These are phyloP conservation scores for Myriosclerotinia curreyana DNA, from an alignment of 2,329 filamentous ascomycete species.

Conservation along the genomic window DNA sequence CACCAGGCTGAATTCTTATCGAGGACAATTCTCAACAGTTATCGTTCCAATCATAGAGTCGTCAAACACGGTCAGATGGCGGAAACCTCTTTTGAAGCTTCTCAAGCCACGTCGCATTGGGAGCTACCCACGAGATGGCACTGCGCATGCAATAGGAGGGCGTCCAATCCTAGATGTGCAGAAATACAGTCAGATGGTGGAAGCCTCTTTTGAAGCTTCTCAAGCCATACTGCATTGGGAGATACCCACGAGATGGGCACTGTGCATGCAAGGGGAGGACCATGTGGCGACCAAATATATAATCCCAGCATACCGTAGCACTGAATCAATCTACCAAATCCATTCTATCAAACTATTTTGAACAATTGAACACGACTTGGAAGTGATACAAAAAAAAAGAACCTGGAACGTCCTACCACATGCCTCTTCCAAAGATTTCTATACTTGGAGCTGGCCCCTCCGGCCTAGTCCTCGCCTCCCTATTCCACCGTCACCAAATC, in stretches of 20 bases:
- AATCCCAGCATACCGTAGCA: not conserved
- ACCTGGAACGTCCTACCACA: not conserved
- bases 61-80: too few relatives aligned
- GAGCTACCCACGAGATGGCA: not conserved
- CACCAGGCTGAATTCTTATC: not conserved
- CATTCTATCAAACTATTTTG: not conserved
- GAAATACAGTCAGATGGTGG: not conserved
- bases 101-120: not conserved
- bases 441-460: constrained; percentile 48
- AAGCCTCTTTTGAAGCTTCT: not conserved
- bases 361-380: not conserved
- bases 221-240: not conserved
- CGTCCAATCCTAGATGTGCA: too few relatives aligned
- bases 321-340: not conserved
- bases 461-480: constrained; percentile 48
- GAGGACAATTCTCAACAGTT: too few relatives aligned
- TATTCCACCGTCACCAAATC: constrained; percentile 44
- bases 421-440: constrained; percentile 39
- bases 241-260: not conserved
- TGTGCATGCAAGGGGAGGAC: not conserved
- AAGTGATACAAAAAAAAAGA: not conserved
- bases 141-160: too few relatives aligned
- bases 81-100: not conserved
- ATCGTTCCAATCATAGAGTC: too few relatives aligned
- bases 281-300: not conserved